Base-by-base conservation (phyloP, 1,284 basidiomycete genomes). In the Puccinia coronata region DNA sequence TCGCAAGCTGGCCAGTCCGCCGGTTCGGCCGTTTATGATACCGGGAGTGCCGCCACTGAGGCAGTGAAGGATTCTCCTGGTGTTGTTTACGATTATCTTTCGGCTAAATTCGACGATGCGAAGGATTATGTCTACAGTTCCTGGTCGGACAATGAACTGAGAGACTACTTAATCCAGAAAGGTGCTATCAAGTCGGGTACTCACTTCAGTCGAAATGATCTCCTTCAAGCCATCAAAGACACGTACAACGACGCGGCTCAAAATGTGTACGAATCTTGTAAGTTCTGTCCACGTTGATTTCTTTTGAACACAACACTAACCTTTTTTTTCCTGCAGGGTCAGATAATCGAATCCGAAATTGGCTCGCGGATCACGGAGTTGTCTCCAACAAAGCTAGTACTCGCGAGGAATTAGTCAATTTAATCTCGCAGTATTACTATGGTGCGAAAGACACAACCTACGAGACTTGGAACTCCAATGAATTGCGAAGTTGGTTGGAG, bases 51-150 rank as follows among this genome's bases (percentile, higher is more conserved):
- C 25, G 69, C 69, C 20, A 43, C 78, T 5, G 49, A 80, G 20
- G 69, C 78, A 18, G 25, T 69, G 12, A 73, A 55, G 36, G 78
- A 80, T 43, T 20, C 57, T 51, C 78, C 78, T n/a, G 34, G 36
- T 51, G 34, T 71, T 63, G 69, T 47, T 28, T 80, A 80, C 47
- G 78, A 80, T 61, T 80, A 80, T 73, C 23, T 80, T 9, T 61
- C 70, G 1, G 55, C 49, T 36, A 72, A 73, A 39, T 72, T 49
- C 18, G 78, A 80, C 70, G 90, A 92, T 82, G 87, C 91, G 43
- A 92, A 91, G 85, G 94, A 97, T 86, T 96, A 95, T 84, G 87
- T 95, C 9, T 96, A 93, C 86, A 93, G 92, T 0, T 90, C 91
- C 1, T 96, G 95, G 95, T 90, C 92, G 82, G 93, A 96, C 84